phyloP scores from a whole-genome alignment of 768 basidiomycete species.

The Serendipita indica region DNA sequence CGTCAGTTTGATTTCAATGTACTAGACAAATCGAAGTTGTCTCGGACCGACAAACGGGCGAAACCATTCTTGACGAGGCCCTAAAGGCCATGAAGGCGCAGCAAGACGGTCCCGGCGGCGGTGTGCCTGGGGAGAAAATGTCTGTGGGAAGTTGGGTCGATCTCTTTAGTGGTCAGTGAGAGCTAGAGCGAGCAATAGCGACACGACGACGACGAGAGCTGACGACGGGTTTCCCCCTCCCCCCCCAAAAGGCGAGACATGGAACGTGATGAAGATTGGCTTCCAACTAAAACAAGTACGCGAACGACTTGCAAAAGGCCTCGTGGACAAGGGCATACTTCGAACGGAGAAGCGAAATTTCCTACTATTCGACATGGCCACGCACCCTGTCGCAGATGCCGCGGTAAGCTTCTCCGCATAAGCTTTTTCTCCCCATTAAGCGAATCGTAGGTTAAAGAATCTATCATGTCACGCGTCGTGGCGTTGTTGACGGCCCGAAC shows the following conservation, averaged over 20 bases:
- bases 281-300: slow-evolving; percentile 98
- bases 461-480: slow-evolving; percentile 60
- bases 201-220: too few relatives aligned
- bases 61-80: slow-evolving; percentile 91
- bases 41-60: slow-evolving; percentile 84
- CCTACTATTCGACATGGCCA: slow-evolving; percentile 98
- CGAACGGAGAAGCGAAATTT: slow-evolving; percentile 99
- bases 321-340: slow-evolving; percentile 98
- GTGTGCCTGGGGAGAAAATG: slow-evolving; percentile 48
- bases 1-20: not conserved
- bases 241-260: slow-evolving; percentile 95
- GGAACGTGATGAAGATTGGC: slow-evolving; percentile 99
- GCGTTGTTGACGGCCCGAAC: slow-evolving; percentile 72
- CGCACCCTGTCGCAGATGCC: slow-evolving; percentile 90
- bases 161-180: slow-evolving; percentile 67
- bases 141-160: slow-evolving; percentile 89
- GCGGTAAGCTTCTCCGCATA: not conserved
- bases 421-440: not conserved
- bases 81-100: slow-evolving; percentile 78
- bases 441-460: slow-evolving; percentile 56
- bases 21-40: slow-evolving; percentile 55
- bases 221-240: too few relatives aligned
- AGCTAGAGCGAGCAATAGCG: too few relatives aligned
- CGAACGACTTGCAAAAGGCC: slow-evolving; percentile 89
- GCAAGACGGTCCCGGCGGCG: not conserved